Evolutionary conservation across 495 filamentous ascomycete genomes (phyloP).

Genomic region (Xylaria intraflava): DNA sequence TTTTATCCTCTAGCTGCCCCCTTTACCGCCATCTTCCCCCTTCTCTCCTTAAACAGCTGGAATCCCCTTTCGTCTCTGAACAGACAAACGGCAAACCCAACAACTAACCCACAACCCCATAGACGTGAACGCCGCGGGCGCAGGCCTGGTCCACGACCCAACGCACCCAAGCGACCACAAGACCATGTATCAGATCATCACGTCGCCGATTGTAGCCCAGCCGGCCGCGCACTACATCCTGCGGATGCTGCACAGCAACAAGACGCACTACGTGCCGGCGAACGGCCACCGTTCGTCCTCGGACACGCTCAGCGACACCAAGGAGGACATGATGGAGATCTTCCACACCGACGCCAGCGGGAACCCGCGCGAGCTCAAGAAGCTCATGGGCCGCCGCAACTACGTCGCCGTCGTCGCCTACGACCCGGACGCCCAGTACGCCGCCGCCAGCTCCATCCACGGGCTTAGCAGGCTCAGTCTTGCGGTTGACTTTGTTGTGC

Average conservation of each 20-base stretch:
- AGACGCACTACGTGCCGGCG: slow-evolving; percentile 78
- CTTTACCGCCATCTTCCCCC: not conserved
- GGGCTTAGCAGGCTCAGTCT: slow-evolving; percentile 69
- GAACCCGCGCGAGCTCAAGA: slow-evolving; percentile 68
- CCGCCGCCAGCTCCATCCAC: slow-evolving; percentile 27
- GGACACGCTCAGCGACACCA: slow-evolving; percentile 69
- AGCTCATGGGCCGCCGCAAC: slow-evolving; percentile 86
- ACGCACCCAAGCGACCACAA: slow-evolving; percentile 87
- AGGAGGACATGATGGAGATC: slow-evolving; percentile 99
- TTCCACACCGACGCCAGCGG: slow-evolving; percentile 88
- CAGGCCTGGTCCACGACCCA: slow-evolving; percentile 92
- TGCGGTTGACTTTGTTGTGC: slow-evolving; percentile 95
- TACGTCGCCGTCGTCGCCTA: slow-evolving; percentile 93
- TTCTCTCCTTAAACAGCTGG: not conserved
- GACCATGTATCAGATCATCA: slow-evolving; percentile 98
- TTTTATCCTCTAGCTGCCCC: not conserved
- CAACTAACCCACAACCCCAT: not conserved
- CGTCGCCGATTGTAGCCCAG: slow-evolving; percentile 82
- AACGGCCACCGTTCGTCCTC: slow-evolving; percentile 76
- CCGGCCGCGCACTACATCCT: slow-evolving; percentile 79
- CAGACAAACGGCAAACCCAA: slow-evolving; percentile 3
- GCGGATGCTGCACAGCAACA: slow-evolving; percentile 87
- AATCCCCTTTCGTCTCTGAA: not conserved
- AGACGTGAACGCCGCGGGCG: slow-evolving; percentile 87
- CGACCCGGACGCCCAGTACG: slow-evolving; percentile 69